Evolutionary conservation across 2,329 filamentous ascomycete species (phyloP).

Genomic region (Cladosporium austrohemisphaericum): DNA sequence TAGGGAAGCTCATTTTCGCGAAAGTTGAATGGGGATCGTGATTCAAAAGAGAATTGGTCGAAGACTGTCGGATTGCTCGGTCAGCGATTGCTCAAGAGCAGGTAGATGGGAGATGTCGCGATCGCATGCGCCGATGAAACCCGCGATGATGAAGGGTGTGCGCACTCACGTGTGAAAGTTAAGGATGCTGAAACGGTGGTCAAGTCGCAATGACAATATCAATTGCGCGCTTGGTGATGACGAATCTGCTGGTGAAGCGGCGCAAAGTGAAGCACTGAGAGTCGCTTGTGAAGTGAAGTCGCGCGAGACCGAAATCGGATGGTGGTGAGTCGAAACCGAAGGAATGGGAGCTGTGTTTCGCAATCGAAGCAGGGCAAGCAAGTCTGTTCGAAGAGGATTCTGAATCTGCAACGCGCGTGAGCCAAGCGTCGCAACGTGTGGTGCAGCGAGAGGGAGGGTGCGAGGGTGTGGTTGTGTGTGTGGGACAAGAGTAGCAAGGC

Average conservation of each 20-base stretch:
- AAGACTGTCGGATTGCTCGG: neutral
- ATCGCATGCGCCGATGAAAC: conserved; percentile 3
- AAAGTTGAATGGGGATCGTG: conserved; percentile 3
- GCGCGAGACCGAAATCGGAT: conserved; percentile 7
- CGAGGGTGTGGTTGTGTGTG: neutral
- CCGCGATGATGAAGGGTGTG: neutral
- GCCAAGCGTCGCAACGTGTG: conserved; percentile 15
- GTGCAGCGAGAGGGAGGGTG: conserved; percentile 8
- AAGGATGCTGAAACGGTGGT: conserved; percentile 11
- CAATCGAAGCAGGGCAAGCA: conserved; percentile 9
- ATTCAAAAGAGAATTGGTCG: neutral
- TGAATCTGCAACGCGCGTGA: conserved; percentile 12
- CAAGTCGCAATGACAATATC: conserved; percentile 7
- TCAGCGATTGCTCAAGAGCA: too few relatives aligned
- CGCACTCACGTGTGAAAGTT: conserved; percentile 21
- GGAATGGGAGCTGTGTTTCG: conserved; percentile 4
- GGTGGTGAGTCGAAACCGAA: conserved; percentile 6
- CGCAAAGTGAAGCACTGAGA: conserved; percentile 26
- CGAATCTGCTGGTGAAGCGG: neutral
- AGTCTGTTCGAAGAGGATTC: conserved; percentile 10
- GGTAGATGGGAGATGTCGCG: too few relatives aligned
- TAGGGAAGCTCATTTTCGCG: conserved; percentile 60
- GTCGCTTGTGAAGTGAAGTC: conserved; percentile 22
- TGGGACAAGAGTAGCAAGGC: conserved; percentile 13
- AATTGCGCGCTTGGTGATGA: conserved; percentile 8